These are phyloP conservation scores for Escallonia rubra DNA, from an alignment of 129 eudicot species.

Conservation along the genomic window DNA sequence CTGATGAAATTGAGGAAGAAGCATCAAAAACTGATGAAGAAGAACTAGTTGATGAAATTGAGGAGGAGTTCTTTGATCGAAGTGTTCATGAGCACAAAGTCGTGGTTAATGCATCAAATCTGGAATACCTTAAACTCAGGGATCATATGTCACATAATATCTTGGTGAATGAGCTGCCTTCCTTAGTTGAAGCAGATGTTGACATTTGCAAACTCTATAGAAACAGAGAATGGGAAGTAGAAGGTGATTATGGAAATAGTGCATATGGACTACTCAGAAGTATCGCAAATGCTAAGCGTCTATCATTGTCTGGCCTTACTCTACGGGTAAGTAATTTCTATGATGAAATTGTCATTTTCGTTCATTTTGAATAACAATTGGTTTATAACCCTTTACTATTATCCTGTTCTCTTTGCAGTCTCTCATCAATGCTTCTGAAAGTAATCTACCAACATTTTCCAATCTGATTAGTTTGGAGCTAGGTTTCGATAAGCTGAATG, in stretches of 20 bases:
- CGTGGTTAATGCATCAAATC: neutral
- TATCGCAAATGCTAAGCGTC: neutral
- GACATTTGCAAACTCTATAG: too few species aligned
- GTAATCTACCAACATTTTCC: neutral
- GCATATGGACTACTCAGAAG: neutral
- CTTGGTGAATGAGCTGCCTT: neutral
- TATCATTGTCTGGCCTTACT: neutral
- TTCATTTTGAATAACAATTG: neutral
- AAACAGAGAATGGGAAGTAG: too few species aligned
- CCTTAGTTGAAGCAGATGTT: neutral
- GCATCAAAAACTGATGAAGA: too few species aligned
- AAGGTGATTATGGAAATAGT: neutral
- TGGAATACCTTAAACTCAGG: neutral
- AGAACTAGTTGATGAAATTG: too few species aligned
- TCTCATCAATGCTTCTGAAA: neutral
- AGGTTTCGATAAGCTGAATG: neutral
- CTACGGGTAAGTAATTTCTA: neutral
- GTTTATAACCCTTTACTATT: neutral
- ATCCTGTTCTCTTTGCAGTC: neutral
- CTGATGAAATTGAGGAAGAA: too few species aligned
- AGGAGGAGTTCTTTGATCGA: neutral
- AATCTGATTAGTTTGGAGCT: constrained; percentile 3
- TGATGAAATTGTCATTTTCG: neutral
- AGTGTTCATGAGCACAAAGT: neutral
- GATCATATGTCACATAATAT: neutral